Conservation (phyloP, 116 monocot species). For the Posidonia oceanica region DNA sequence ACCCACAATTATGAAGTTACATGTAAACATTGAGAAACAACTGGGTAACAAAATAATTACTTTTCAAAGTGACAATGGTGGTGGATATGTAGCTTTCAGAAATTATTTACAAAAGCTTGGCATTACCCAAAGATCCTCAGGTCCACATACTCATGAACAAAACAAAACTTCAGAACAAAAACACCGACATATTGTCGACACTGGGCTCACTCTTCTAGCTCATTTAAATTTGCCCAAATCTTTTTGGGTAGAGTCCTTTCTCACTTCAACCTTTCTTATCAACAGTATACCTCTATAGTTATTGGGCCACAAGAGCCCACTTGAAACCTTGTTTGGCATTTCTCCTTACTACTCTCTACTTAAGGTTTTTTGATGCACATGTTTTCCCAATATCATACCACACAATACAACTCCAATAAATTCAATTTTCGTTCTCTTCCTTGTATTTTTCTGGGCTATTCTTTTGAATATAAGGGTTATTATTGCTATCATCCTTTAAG, state of each 20-base stretch:
- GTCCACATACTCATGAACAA: constrained; percentile 1
- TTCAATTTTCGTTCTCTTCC: not conserved
- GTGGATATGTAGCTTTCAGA: too few relatives aligned
- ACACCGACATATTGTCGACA: not conserved
- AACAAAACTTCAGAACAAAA: not conserved
- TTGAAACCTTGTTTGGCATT: not conserved
- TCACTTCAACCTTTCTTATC: not conserved
- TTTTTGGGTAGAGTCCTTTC: not conserved
- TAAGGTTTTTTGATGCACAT: not conserved
- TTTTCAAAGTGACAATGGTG: too few relatives aligned
- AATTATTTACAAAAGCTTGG: too few relatives aligned
- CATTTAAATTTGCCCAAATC: not conserved
- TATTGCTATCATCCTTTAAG: not conserved
- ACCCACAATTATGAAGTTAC: not conserved
- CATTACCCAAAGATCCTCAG: too few relatives aligned
- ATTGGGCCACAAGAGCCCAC: too few relatives aligned
- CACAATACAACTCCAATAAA: not conserved
- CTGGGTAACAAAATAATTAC: too few relatives aligned
- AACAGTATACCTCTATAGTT: not conserved
- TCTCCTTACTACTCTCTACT: not conserved
- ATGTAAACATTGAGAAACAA: not conserved
- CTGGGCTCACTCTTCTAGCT: not conserved
- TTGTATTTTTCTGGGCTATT: not conserved
- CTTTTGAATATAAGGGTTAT: not conserved
- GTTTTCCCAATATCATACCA: not conserved